phyloP scores from a whole-genome alignment of 2,329 filamentous ascomycete genomes.

The Sclerotinia borealis region DNA sequence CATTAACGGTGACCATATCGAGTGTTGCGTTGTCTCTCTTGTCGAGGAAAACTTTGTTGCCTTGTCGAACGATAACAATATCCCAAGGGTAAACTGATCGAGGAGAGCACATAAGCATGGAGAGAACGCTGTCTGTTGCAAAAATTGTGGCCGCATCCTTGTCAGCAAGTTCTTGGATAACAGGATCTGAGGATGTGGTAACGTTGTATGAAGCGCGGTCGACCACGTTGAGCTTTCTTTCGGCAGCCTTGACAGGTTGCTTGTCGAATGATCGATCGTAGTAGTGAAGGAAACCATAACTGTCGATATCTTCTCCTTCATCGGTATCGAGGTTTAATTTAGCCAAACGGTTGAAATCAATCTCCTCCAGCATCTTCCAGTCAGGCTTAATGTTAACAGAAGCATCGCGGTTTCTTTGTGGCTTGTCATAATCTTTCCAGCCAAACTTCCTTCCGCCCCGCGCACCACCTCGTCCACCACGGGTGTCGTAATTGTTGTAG shows the following conservation, averaged over 20 bases:
- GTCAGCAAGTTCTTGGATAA: conserved; percentile 94
- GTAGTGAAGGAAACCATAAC: conserved; percentile 96
- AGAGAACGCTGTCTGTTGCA: conserved; percentile 92
- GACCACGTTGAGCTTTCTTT: conserved; percentile 80
- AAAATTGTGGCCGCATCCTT: conserved; percentile 96
- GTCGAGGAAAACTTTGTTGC: conserved; percentile 97
- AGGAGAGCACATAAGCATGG: conserved; percentile 98
- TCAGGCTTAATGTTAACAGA: conserved; percentile 95
- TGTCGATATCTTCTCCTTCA: conserved; percentile 90
- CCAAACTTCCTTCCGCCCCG: conserved; percentile 83
- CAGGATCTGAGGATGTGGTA: conserved; percentile 89
- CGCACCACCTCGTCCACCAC: conserved; percentile 63
- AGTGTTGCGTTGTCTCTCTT: conserved; percentile 93
- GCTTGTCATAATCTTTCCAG: conserved; percentile 99
- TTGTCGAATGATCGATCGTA: conserved; percentile 97
- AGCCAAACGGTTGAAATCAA: conserved; percentile 89
- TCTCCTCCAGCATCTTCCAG: conserved; percentile 95
- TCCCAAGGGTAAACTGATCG: conserved; percentile 98
- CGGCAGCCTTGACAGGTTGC: conserved; percentile 78
- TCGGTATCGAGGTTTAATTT: conserved; percentile 96
- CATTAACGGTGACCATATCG: conserved; percentile 98
- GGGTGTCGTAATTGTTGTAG: conserved; percentile 62
- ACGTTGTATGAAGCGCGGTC: conserved; percentile 98
- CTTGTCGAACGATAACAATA: conserved; percentile 85
- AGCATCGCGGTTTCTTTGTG: conserved; percentile 88